Evolutionary conservation across 768 basidiomycete species (phyloP).

Genomic region (Leccinum variicolor): DNA sequence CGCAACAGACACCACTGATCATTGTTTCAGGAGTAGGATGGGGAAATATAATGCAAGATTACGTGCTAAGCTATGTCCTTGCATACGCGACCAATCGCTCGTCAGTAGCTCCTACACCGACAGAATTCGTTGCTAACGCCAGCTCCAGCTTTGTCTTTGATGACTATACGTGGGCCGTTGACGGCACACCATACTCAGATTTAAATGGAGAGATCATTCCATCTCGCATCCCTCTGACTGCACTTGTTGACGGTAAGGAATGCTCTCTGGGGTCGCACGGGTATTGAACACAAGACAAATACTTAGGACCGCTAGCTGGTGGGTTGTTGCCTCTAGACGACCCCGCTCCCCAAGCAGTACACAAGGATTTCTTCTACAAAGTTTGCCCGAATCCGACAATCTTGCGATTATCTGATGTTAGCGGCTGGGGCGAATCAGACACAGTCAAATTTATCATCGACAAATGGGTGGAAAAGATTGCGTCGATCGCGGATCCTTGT

Average conservation of each 20-base stretch:
- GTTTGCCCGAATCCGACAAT: conserved; percentile 36
- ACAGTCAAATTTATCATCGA: conserved; percentile 32
- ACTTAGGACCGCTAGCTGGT: conserved; percentile 37
- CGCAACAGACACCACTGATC: neutral
- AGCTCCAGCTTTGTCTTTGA: conserved; percentile 37
- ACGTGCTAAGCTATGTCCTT: conserved; percentile 32
- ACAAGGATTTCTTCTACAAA: conserved; percentile 33
- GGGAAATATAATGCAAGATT: conserved; percentile 39
- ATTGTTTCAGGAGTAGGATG: conserved; percentile 31
- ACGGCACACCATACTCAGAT: conserved; percentile 32
- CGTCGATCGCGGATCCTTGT: conserved; percentile 35
- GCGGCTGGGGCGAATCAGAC: conserved; percentile 15
- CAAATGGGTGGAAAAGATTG: conserved; percentile 34
- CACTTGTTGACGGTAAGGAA: conserved; percentile 32
- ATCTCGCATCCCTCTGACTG: conserved; percentile 36
- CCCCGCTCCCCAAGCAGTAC: conserved; percentile 31
- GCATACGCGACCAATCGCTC: conserved; percentile 32
- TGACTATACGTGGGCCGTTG: conserved; percentile 39
- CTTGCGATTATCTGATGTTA: conserved; percentile 28
- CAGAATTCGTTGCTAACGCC: neutral
- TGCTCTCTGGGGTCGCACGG: neutral
- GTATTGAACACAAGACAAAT: neutral
- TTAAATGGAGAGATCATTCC: conserved; percentile 35
- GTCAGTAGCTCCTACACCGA: conserved; percentile 19
- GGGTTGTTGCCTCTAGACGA: conserved; percentile 30